Evolutionary conservation across 139 green algal species (phyloP).

Genomic region (Astrephomene gubernaculifera): DNA sequence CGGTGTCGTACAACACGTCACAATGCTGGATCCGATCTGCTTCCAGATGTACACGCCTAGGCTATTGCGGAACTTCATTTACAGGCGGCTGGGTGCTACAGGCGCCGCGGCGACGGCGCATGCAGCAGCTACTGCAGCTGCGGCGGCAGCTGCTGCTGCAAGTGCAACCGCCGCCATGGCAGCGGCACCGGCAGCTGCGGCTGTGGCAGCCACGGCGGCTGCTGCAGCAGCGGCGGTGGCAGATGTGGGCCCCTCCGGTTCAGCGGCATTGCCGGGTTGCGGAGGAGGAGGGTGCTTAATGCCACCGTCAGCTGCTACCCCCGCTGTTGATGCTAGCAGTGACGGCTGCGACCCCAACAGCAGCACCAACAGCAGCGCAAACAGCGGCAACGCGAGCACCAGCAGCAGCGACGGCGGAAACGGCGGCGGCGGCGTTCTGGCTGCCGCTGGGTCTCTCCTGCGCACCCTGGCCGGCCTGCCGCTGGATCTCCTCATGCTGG

Average conservation of each 20-base stretch:
- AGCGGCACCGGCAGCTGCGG: neutral
- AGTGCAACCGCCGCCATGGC: neutral
- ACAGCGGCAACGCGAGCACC: neutral
- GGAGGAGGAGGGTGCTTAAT: too few relatives aligned
- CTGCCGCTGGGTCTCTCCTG: neutral
- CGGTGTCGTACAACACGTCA: neutral
- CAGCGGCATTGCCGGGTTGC: too few relatives aligned
- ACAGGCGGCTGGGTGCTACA: slow-evolving; percentile 12
- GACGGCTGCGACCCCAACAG: neutral
- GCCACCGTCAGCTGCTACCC: too few relatives aligned
- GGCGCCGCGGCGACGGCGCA: neutral
- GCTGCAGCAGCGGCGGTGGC: neutral
- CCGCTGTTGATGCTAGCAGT: too few relatives aligned
- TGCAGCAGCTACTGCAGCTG: neutral
- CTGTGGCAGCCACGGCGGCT: neutral
- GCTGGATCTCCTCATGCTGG: slow-evolving; percentile 46
- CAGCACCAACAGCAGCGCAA: neutral
- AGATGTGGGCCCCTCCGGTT: too few relatives aligned
- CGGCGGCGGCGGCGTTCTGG: neutral
- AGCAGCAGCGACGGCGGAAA: neutral
- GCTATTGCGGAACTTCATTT: slow-evolving; percentile 50
- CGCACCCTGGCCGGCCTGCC: neutral
- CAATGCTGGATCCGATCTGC: slow-evolving; percentile 49
- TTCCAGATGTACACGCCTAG: slow-evolving; percentile 47
- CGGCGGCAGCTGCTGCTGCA: neutral